Conservation (phyloP, 306 rosid genomes). For the Malus asiatica region DNA sequence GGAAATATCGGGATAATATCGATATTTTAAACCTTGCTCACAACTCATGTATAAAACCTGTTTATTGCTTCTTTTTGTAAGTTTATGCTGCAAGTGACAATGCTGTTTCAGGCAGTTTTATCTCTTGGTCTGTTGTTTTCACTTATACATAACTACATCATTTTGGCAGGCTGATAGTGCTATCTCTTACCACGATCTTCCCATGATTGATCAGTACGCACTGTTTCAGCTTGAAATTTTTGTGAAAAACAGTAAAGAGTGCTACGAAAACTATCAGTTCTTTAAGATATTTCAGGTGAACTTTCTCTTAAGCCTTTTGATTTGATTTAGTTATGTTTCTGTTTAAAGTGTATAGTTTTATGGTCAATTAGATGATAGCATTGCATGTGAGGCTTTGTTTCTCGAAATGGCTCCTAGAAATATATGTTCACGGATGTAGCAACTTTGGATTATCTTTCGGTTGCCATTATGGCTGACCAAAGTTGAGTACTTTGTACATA, state of each 20-base stretch:
- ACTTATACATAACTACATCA: slow-evolving; percentile 4
- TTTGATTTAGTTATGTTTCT: background rate
- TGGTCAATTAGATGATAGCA: background rate
- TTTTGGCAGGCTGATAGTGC: slow-evolving; percentile 57
- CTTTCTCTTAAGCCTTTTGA: slow-evolving; percentile 5
- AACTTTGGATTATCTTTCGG: background rate
- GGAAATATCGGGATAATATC: too few relatives aligned
- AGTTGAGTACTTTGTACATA: background rate
- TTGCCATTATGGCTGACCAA: background rate
- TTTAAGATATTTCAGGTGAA: slow-evolving; percentile 94
- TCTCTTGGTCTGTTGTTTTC: slow-evolving; percentile 8
- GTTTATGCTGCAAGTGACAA: background rate
- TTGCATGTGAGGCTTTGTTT: background rate
- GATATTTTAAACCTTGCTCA: background rate
- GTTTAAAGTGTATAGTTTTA: background rate
- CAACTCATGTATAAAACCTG: background rate
- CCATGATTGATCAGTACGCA: slow-evolving; percentile 81
- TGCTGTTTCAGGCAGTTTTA: slow-evolving; percentile 1
- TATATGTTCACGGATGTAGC: background rate
- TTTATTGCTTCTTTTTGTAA: background rate
- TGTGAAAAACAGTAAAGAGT: slow-evolving; percentile 60
- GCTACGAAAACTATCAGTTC: slow-evolving; percentile 86
- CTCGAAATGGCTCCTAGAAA: background rate
- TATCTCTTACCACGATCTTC: slow-evolving; percentile 71
- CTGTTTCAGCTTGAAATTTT: slow-evolving; percentile 90